Base-by-base conservation (phyloP, 108 stramenopile species). In the Nitzschia sp. region DNA sequence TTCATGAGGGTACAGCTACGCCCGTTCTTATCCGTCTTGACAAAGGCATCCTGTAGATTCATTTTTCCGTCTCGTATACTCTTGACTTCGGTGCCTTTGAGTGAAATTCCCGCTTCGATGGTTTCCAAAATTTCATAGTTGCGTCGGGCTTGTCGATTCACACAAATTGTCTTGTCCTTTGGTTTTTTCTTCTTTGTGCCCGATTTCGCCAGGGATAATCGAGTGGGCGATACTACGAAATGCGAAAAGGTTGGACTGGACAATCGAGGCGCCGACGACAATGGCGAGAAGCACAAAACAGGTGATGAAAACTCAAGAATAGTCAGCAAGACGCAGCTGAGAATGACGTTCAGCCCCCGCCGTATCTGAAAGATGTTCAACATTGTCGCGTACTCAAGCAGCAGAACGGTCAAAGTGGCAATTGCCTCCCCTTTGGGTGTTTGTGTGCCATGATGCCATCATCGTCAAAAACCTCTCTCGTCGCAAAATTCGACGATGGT, bases 11-110 rank as follows among this genome's bases (percentile, higher is more conserved):
- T 67, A 34, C 83, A 83, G 1, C 80, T 77, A 18, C 85, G 70
- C 31, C 87, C 87, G 64, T 85, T 73, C 73, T 83, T 85, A 46
- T 55, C 70, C 26, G 80, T 65, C 60, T 82, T 81, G 9, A 87
- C 67, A 70, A 72, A 93, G 9, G 87, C 85, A 75, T 93, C 92
- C 58, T 85, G 74, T 1, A 93, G 75, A 75, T 88, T 93, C 89
- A 93, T 86, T 66, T 90, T 93, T n/a, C 92, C 92, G 66, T 86
- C 84, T 29, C 92, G 76, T 29, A 90, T 93, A 59, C 76, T 64
- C 68, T 93, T 93, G 31, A 93, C 87, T 74, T 93, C 92, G 0
- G 92, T 90, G 26, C 92, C 92, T 57, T 59, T n/a, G 25, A 93
- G 68, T 6, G 87, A 85, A 9, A 93, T 76, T 9, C 92, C 92